Evolutionary conservation across 2,329 filamentous ascomycete genomes (phyloP).

Genomic region (Botrytis deweyae): DNA sequence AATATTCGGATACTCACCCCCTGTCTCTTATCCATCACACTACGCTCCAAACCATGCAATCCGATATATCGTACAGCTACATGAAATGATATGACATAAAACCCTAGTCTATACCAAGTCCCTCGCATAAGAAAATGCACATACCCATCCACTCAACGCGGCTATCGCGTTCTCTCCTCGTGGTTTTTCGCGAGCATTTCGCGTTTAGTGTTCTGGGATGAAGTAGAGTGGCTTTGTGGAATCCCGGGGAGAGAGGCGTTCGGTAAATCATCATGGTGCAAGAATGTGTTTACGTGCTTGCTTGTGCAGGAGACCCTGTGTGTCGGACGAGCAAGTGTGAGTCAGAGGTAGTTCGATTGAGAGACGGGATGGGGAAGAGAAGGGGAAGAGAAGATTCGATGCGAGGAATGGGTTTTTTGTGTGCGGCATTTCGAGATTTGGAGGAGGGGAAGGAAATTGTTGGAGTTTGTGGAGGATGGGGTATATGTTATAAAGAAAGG

Average conservation of each 20-base stretch:
- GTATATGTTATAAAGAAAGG: background rate
- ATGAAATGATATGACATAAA: too few species aligned
- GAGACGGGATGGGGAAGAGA: background rate
- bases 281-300: too few species aligned
- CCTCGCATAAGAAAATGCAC: background rate
- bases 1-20: too few species aligned
- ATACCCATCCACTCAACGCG: slow-evolving; percentile 15
- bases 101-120: too few species aligned
- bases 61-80: too few species aligned
- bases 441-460: background rate
- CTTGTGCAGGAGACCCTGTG: background rate
- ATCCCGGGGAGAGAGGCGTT: too few species aligned
- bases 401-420: background rate
- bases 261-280: too few species aligned
- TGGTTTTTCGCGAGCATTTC: background rate
- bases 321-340: background rate
- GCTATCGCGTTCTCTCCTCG: background rate
- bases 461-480: too few species aligned
- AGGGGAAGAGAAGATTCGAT: background rate
- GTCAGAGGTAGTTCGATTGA: slow-evolving; percentile 12
- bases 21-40: too few species aligned
- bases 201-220: background rate
- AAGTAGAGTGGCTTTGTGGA: background rate
- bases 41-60: too few species aligned
- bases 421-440: background rate